Evolutionary conservation across 108 stramenopile genomes (phyloP).

Genomic region (Parmales sp.): DNA sequence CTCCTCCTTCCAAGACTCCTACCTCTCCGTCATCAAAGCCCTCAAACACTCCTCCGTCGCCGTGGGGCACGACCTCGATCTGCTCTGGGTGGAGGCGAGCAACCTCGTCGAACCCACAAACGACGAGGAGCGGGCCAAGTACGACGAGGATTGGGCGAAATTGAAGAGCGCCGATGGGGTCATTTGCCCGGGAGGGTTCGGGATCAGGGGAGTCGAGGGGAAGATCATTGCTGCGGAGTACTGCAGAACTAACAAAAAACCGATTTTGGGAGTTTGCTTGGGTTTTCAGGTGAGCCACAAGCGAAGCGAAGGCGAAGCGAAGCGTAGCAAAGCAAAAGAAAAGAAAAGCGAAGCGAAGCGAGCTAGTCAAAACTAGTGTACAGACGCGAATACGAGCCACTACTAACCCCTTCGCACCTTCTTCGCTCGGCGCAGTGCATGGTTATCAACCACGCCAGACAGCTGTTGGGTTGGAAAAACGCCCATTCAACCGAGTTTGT

Average conservation of each 20-base stretch:
- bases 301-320: no score
- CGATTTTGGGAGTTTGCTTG: constrained; percentile 89
- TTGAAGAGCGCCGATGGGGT: constrained; percentile 51
- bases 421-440: no score
- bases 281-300: constrained; percentile 95
- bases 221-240: constrained; percentile 83
- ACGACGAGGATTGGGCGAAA: constrained; percentile 52
- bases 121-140: constrained; percentile 22
- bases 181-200: constrained; percentile 83
- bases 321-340: no score
- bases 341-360: no score
- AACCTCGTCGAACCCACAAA: constrained; percentile 59
- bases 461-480: constrained; percentile 61
- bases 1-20: constrained; percentile 87
- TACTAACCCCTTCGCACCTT: no score
- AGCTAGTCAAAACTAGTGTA: no score
- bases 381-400: no score
- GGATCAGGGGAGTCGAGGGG: constrained; percentile 61
- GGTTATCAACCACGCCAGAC: constrained; percentile 93
- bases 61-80: constrained; percentile 62
- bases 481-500: constrained; percentile 95
- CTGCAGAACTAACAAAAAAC: constrained; percentile 70
- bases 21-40: constrained; percentile 89
- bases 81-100: constrained; percentile 91
- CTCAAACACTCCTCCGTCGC: constrained; percentile 89